These are phyloP conservation scores for Stylonectria norvegica DNA, from an alignment of 2,329 filamentous ascomycete genomes.

Conservation along the genomic window DNA sequence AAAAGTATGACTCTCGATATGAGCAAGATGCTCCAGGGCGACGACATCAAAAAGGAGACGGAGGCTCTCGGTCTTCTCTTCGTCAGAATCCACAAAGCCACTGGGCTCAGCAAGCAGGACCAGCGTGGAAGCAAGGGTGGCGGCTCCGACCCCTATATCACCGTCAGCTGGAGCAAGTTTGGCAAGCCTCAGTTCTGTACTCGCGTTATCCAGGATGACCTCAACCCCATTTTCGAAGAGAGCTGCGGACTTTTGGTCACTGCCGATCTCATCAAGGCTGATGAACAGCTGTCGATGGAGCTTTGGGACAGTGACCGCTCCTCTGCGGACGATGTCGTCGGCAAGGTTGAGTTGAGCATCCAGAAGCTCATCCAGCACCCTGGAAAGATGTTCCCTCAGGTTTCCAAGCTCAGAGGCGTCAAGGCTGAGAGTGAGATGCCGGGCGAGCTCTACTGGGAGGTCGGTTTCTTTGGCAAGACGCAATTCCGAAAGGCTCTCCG, in stretches of 20 bases:
- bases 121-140: slow-evolving; percentile 75
- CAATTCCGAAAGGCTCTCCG: slow-evolving; percentile 79
- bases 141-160: slow-evolving; percentile 93
- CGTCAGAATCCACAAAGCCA: slow-evolving; percentile 84
- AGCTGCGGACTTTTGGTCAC: slow-evolving; percentile 82
- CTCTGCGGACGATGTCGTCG: slow-evolving; percentile 90
- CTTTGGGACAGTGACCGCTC: slow-evolving; percentile 95
- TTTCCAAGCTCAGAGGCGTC: slow-evolving; percentile 78
- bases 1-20: slow-evolving; percentile 93
- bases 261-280: slow-evolving; percentile 83
- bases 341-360: slow-evolving; percentile 89
- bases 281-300: slow-evolving; percentile 90
- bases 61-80: slow-evolving; percentile 85
- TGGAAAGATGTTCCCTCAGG: slow-evolving; percentile 86
- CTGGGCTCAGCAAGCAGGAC: slow-evolving; percentile 89
- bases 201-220: slow-evolving; percentile 88
- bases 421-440: slow-evolving; percentile 86
- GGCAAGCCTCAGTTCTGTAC: slow-evolving; percentile 98
- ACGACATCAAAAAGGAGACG: slow-evolving; percentile 87
- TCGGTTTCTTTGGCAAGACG: slow-evolving; percentile 91
- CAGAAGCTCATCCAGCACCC: slow-evolving; percentile 92
- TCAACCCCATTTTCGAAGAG: slow-evolving; percentile 92
- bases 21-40: slow-evolving; percentile 84
- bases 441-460: slow-evolving; percentile 91
- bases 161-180: slow-evolving; percentile 91